These are phyloP conservation scores for Wallemia mellicola DNA, from an alignment of 1,284 basidiomycete species.

Conservation along the genomic window DNA sequence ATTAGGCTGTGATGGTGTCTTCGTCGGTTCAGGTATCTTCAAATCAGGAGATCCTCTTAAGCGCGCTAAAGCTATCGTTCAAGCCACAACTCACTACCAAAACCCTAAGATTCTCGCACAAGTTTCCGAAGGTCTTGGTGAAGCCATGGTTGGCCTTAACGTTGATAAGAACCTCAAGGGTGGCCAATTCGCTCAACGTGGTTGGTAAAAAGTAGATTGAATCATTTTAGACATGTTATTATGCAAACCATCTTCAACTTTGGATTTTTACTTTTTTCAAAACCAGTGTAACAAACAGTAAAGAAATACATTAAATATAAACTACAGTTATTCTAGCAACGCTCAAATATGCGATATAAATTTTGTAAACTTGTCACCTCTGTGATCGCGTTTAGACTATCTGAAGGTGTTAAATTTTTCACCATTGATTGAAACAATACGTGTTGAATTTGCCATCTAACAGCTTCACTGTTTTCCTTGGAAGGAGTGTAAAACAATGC, in stretches of 20 bases:
- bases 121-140: conserved; percentile 64
- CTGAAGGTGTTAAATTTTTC: conserved; percentile 37
- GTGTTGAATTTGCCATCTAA: conserved; percentile 55
- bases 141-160: conserved; percentile 74
- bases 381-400: conserved; percentile 37
- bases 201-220: conserved; percentile 19
- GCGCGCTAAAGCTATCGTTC: conserved; percentile 84
- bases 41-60: conserved; percentile 82
- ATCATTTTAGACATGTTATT: neutral
- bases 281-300: too few relatives aligned
- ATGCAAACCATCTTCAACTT: neutral
- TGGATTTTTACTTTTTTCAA: too few relatives aligned
- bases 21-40: conserved; percentile 85
- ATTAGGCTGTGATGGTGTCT: conserved; percentile 86
- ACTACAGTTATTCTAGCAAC: too few relatives aligned
- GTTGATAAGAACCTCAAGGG: conserved; percentile 27
- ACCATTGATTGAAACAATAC: conserved; percentile 54
- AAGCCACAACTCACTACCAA: conserved; percentile 90
- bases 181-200: conserved; percentile 24
- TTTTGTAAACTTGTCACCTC: conserved; percentile 65
- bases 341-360: conserved; percentile 64
- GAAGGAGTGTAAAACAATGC: conserved; percentile 59
- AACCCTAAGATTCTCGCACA: conserved; percentile 37
- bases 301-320: too few relatives aligned
- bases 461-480: conserved; percentile 3